Evolutionary conservation across 169 alveolate species (phyloP).

Genomic region (Theileria luwenshuni): DNA sequence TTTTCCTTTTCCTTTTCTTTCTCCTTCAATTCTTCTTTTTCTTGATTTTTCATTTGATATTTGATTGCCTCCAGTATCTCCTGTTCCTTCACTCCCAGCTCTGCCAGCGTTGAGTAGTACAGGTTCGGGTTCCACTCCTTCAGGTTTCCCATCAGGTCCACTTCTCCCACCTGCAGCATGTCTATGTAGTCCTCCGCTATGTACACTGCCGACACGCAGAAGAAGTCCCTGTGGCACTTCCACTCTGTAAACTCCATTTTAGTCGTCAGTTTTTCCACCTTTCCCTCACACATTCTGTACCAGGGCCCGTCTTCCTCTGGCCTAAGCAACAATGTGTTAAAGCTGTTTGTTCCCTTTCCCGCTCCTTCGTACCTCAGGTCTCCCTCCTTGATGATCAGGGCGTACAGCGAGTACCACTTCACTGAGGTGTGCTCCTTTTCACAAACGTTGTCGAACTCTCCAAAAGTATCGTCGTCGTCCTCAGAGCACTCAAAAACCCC

Average conservation of each 20-base stretch:
- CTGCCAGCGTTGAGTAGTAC: constrained; percentile 70
- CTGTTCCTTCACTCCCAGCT: constrained; percentile 74
- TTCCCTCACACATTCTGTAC: constrained; percentile 84
- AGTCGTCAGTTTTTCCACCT: constrained; percentile 80
- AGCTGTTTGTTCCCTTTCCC: constrained; percentile 50
- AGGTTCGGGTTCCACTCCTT: constrained; percentile 76
- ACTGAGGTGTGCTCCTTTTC: constrained; percentile 62
- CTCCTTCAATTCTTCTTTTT: not conserved
- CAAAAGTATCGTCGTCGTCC: constrained; percentile 51
- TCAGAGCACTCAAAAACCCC: constrained; percentile 50
- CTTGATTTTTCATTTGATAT: constrained; percentile 2
- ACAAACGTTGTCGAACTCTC: constrained; percentile 38
- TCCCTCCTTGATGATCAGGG: constrained; percentile 79
- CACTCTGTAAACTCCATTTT: constrained; percentile 87
- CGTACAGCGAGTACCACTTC: constrained; percentile 83
- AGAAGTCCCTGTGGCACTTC: constrained; percentile 90
- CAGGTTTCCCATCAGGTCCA: constrained; percentile 74
- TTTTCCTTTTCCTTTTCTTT: constrained; percentile 16
- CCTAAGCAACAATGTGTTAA: constrained; percentile 79
- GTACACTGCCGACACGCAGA: constrained; percentile 87
- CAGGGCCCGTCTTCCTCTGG: constrained; percentile 91
- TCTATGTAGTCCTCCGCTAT: constrained; percentile 88
- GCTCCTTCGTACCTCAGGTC: constrained; percentile 63
- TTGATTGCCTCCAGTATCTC: constrained; percentile 56
- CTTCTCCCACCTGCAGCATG: constrained; percentile 81